These are phyloP conservation scores for Hymenoscyphus occultus DNA, from an alignment of 2,329 filamentous ascomycete species.

Conservation along the genomic window DNA sequence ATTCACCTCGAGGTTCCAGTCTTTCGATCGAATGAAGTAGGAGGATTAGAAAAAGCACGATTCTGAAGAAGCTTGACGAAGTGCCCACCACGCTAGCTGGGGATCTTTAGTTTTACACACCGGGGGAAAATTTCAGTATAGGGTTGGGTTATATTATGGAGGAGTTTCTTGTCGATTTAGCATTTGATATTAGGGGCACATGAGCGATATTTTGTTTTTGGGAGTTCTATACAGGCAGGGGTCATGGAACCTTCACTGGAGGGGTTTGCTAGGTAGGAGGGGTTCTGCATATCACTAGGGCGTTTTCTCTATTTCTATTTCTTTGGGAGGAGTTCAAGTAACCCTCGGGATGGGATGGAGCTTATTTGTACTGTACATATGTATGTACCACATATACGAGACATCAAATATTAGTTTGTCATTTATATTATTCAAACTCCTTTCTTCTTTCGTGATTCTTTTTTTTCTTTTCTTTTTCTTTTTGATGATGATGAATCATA, in stretches of 20 bases:
- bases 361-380: neutral
- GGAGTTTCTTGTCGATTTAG: neutral
- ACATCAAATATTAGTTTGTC: neutral
- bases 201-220: neutral
- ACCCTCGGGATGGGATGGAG: neutral
- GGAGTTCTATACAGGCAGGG: neutral
- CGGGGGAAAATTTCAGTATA: neutral
- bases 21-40: constrained; percentile 6
- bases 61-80: neutral
- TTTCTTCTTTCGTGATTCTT: no score
- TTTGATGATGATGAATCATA: no score
- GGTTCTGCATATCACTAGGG: neutral
- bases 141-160: neutral
- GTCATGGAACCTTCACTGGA: neutral
- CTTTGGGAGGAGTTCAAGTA: neutral
- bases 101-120: no score
- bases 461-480: no score
- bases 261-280: neutral
- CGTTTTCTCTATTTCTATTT: neutral
- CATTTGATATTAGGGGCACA: constrained; percentile 1
- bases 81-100: constrained; percentile 12
- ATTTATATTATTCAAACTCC: no score
- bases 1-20: constrained; percentile 12
- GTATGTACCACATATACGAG: neutral
- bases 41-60: neutral